Conservation (phyloP, 2,329 filamentous ascomycete genomes). For the Cryoendolithus antarcticus region DNA sequence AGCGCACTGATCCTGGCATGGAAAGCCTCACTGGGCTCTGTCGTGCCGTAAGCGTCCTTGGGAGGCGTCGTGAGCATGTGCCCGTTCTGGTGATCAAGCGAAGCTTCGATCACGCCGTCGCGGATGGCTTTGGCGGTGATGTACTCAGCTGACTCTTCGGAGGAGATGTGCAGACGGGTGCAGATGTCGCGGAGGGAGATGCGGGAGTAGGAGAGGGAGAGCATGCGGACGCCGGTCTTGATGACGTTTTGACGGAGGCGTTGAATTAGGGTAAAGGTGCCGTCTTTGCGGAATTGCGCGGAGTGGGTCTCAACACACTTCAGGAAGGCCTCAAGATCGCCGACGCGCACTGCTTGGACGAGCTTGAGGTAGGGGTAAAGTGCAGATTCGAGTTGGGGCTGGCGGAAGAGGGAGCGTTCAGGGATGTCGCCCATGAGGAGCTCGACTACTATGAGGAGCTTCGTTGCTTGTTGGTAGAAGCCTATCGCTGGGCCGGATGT, state of each 20-base stretch:
- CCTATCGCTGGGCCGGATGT: slow-evolving; percentile 79
- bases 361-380: slow-evolving; percentile 88
- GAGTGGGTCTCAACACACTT: slow-evolving; percentile 71
- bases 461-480: slow-evolving; percentile 91
- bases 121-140: slow-evolving; percentile 98
- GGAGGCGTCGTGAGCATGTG: slow-evolving; percentile 99
- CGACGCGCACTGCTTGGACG: slow-evolving; percentile 91
- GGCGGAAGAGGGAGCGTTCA: slow-evolving; percentile 85
- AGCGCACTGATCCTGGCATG: slow-evolving; percentile 92
- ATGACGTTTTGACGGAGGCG: slow-evolving; percentile 96
- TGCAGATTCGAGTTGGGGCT: slow-evolving; percentile 72
- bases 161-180: slow-evolving; percentile 82
- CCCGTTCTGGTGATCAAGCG: slow-evolving; percentile 81
- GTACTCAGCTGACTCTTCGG: slow-evolving; percentile 95
- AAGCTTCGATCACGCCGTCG: slow-evolving; percentile 93
- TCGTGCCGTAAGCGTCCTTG: slow-evolving; percentile 88
- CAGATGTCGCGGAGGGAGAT: slow-evolving; percentile 97
- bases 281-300: slow-evolving; percentile 79
- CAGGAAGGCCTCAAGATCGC: slow-evolving; percentile 87
- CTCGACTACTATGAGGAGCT: slow-evolving; percentile 92
- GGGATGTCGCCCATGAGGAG: slow-evolving; percentile 97
- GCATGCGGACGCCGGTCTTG: slow-evolving; percentile 98
- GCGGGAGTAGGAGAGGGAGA: slow-evolving; percentile 93
- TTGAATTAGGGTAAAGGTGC: slow-evolving; percentile 88
- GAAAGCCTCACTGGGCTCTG: slow-evolving; percentile 93